Conservation (phyloP, 2,329 filamentous ascomycete species). For the Metarhizium album region DNA sequence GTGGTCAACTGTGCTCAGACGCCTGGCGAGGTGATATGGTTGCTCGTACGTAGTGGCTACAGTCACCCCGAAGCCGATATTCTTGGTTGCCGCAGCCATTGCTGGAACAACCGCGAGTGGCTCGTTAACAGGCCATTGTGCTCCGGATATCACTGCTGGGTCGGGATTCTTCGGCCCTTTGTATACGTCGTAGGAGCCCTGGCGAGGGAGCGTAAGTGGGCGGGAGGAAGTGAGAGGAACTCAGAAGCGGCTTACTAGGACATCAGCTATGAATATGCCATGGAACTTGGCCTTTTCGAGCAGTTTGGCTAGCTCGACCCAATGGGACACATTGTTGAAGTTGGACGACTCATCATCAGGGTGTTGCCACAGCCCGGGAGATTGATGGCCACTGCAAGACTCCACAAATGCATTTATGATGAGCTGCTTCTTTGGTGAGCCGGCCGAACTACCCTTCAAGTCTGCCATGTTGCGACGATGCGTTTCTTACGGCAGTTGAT, state of each 20-base stretch:
- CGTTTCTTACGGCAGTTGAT: neutral
- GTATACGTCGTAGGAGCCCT: slow-evolving; percentile 59
- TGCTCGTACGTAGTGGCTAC: slow-evolving; percentile 59
- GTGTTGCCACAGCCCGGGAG: slow-evolving; percentile 43
- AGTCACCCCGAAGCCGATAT: slow-evolving; percentile 58
- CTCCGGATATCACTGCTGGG: slow-evolving; percentile 49
- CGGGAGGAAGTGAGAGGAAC: neutral
- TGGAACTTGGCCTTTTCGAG: slow-evolving; percentile 32
- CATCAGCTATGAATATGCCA: slow-evolving; percentile 41
- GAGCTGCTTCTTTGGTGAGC: slow-evolving; percentile 24
- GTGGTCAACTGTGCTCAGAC: slow-evolving; percentile 58
- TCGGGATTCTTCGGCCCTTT: slow-evolving; percentile 40
- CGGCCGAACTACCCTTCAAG: neutral
- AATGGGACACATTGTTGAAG: slow-evolving; percentile 51
- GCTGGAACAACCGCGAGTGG: slow-evolving; percentile 49
- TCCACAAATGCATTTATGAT: slow-evolving; percentile 33
- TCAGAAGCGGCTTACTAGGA: slow-evolving; percentile 20
- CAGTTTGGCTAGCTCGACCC: slow-evolving; percentile 47
- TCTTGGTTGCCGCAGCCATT: slow-evolving; percentile 57
- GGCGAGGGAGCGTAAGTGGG: neutral
- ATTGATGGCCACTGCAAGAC: slow-evolving; percentile 33
- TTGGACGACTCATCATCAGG: slow-evolving; percentile 50
- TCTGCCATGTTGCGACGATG: neutral
- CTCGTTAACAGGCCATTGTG: slow-evolving; percentile 64
- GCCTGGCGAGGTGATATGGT: slow-evolving; percentile 54